Evolutionary conservation across 371 early-diverging fungal genomes (phyloP), one percentile per base, ranked within the genome.

Genomic region (Actinomortierella wolfii): DNA sequence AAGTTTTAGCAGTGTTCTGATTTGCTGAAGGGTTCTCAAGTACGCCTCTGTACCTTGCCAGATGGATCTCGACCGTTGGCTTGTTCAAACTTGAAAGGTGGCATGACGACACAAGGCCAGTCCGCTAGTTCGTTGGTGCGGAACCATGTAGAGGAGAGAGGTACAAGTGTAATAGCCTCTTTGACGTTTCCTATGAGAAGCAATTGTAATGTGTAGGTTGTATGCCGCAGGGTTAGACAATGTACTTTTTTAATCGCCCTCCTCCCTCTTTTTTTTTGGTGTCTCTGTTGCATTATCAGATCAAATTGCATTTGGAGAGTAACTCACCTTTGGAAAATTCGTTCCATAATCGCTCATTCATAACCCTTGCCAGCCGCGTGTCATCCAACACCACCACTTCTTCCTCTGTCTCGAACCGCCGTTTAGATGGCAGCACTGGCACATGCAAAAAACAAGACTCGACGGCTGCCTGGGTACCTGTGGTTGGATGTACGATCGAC

Each of bases 81-180:
- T 41, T 66, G 73, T 17, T 73, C 73, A 54, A 73, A 73, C 15
- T 73, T 73, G 11, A 66, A 63, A 29, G 67, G 67, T 11, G 67
- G 55, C 67, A 73, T 66, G 21, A 73, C 60, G 1, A 73, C 73
- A 20, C 73, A 73, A 1, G 73, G 73, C 73, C 73, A 73, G 24
- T 73, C 73, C 4, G 73, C 73, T 53, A 73, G 28, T 43, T 62
- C 66, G 11, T 66, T 66, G 46, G 50, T 66, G 7, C 59, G 59
- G 42, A 73, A 73, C 73, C 73, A 73, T 14, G 67, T 62, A 0
- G 73, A 66, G 1, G 73, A 62, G 23, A 63, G 58, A 11, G 73
- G 73, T 26, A 73, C 59, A 7, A 73, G 41, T 14, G 73, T 55
- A 9, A 73, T 67, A 5, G 73, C 73, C 25, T 73, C 73, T 21